Evolutionary conservation across 164 flowering plant genomes (phyloP), one percentile per base, ranked within the genome.

Genomic region (Saururus chinensis): DNA sequence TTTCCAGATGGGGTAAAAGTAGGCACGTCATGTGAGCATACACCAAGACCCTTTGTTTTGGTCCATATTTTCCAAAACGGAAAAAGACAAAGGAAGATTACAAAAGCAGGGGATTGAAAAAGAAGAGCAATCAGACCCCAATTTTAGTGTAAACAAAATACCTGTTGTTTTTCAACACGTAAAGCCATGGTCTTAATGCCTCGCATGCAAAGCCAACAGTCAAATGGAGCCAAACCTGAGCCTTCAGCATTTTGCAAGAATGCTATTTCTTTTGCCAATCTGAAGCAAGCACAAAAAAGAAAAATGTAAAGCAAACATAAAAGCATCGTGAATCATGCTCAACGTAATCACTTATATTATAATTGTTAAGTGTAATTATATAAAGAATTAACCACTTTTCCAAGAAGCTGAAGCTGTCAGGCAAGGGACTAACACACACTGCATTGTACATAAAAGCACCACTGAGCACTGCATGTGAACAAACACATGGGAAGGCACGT

Each of bases 241-340:
- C 99, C 99, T 76, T 84, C 96, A 19, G 97, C 95, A 82, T 90
- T 93, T 76, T 93, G 99, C 48, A 93, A 71, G 68, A 93, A 90
- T 68, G 85, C 87, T 78, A 90, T 69, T 56, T 88, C 81, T 68
- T 84, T 87, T 58, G 83, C 96, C 85, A 90, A 79, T 62, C 96
- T 92, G 81, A 25, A 37, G 52, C 5, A 23, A 65, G 23, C 4
- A 60, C 40, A 24, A 61, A 20, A 42, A 60, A 48, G 52, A 17
- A 19, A 7, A 71, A 62, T 20, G 58, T 30, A 55, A 17, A 23
- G 23, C 58, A 55, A 23, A 55, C 26, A 21, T 23, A 17, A 24
- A 35, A 53, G 4, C 7, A 21, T 53, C 9, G 19, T 53, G 22
- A n/a, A n/a, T n/a, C n/a, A n/a, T n/a, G n/a, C n/a, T n/a, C n/a